Conservation (phyloP, 305 asterid genomes). For the Fraxinus dipetala region DNA sequence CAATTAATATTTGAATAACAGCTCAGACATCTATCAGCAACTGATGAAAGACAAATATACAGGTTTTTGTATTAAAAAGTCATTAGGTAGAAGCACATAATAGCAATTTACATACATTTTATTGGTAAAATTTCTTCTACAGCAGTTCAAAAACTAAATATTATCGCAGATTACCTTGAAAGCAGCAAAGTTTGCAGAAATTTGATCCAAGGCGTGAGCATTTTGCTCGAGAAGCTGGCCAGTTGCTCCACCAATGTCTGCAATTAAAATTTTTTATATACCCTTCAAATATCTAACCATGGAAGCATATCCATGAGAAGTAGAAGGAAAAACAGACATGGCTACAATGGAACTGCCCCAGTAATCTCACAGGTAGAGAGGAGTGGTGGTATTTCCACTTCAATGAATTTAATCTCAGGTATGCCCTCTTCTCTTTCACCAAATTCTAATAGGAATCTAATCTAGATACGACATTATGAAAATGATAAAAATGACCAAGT, state of each 20-base stretch:
- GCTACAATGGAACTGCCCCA: background rate
- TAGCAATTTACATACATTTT: background rate
- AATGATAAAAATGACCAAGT: background rate
- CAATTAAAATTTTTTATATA: conserved; percentile 28
- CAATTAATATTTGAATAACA: background rate
- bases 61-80: background rate
- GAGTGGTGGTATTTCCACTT: background rate
- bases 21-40: conserved; percentile 14
- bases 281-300: background rate
- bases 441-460: background rate
- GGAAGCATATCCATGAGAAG: conserved; percentile 3
- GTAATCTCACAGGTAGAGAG: background rate
- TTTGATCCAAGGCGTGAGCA: conserved; percentile 78
- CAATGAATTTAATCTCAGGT: background rate
- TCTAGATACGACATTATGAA: background rate
- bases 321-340: background rate
- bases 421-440: background rate
- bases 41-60: conserved; percentile 6
- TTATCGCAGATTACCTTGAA: conserved; percentile 51
- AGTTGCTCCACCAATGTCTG: conserved; percentile 77
- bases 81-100: conserved; percentile 6
- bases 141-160: background rate
- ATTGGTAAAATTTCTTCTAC: conserved; percentile 2
- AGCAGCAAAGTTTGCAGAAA: conserved; percentile 72
- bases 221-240: conserved; percentile 89